Evolutionary conservation across 805 yeast genomes (phyloP), one percentile per base, ranked within the genome.

Genomic region (Teunomyces tritomae): DNA sequence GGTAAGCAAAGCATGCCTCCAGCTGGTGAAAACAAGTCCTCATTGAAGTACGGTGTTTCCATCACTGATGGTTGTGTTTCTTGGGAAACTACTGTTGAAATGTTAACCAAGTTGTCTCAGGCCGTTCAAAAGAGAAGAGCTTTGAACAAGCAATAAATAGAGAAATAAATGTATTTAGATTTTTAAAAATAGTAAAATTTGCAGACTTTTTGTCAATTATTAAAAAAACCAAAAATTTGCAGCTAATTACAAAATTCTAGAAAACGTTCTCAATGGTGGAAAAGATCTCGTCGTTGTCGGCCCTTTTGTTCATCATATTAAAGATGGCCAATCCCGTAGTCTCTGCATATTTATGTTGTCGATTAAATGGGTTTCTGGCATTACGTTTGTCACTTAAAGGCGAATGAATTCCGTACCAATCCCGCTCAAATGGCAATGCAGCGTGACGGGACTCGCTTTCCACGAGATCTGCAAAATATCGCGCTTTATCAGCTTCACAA

Each of bases 61-160:
- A 90, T 94, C 68, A 94, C 99, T 52, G 99, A 94, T 70, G 96
- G 94, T 27, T 94, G 99, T 77, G 96, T 94, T 47, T 77, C 85
- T 51, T 90, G 96, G 89, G 96, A 89, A 52, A 78, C 87, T 48
- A 94, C 99, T 46, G 94, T 80, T 49, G 76, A 67, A 3, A 91
- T 92, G 80, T 83, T 94, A 64, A 78, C 75, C 40, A 83, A 82
- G 53, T 79, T 94, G 58, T 87, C 97, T 39, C 79, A 74, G 43
- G 96, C 97, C 49, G 96, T 92, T 42, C 82, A 82, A 68, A 70
- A 79, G 47, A 88, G 99, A 80, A 85, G 96, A 76, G 74, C 64
- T 27, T 58, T 51, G 49, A 57, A 39, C 26, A 43, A 27, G 42
- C 14, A 24, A n/a, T 44, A 20, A 35, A 24, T 5, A 39, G 14